Base-by-base conservation (phyloP, 345 rosid genomes). In the Salix caprea region DNA sequence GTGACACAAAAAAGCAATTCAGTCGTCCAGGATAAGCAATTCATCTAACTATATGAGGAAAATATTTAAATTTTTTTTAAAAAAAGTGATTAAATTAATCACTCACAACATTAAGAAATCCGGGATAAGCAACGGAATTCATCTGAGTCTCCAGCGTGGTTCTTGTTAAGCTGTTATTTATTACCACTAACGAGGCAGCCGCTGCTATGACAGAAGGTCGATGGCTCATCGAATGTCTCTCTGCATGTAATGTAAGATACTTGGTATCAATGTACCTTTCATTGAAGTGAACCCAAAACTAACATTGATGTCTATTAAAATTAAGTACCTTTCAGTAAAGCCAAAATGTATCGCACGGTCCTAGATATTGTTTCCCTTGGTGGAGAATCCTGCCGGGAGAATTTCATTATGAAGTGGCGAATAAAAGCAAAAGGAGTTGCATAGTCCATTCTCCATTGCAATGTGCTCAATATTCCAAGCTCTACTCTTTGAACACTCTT, bases 401-500 rank as follows among this genome's bases (percentile, higher is more conserved):
- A 58, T 70, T 79, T 88, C 15, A 71, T 19, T 14, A 77, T 36
- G 76, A 81, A 77, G n/a, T 77, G 74, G 58, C 60, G 78, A 44
- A 81, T 74, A 44, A 73, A 81, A 56, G 74, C 52, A 12, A 81
- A 84, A 7, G 98, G 91, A 2, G 92, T 90, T 12, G 79, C 56
- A 0, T 82, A 81, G 72, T 78, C 66, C 89, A 91, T 82, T 82
- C 89, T 91, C 98, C 98, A 93, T 70, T 80, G 83, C 86, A 93
- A 82, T 77, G 83, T 83, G 37, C 76, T 71, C 69, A 89, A 73
- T 71, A 92, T 85, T 71, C 87, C 58, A 60, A 92, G 88, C 83
- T 94, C 98, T 96, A 92, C 92, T 76, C 91, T 91, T 71, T 79
- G 89, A 64, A 93, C 79, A 32, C 85, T 74, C 81, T 82, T 85